Evolutionary conservation across 2,329 filamentous ascomycete genomes (phyloP), one percentile per base, ranked within the genome.

Genomic region (Calonectria pteridis): DNA sequence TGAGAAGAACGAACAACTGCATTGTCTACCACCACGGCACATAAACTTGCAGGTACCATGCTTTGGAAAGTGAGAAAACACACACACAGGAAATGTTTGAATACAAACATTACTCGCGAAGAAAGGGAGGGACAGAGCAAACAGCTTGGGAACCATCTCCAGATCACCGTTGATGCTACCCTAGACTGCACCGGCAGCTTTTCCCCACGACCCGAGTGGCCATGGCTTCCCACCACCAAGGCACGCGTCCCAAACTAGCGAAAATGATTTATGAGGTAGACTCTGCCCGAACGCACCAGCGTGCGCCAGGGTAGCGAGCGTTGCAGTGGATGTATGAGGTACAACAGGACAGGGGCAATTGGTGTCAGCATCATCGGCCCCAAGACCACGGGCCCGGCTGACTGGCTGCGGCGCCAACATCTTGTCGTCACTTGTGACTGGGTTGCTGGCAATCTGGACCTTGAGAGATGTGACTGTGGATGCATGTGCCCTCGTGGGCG

Each of bases 401-500:
- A 71, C 51, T 73, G 67, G 67, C 49, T 10, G 23, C 37, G 33
- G 31, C 35, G 49, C 64, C 67, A 23, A 50, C 37, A 20, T 49
- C 29, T 4, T 58, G 49, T 58, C 49, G 67, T 69, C 43, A 35
- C 53, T 31, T 35, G 67, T 69, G 53, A 69, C 67, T 62, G 43
- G 67, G 67, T 23, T 50, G 31, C 58, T 63, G 67, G 67, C 18
- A 26, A 51, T 50, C 58, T 50, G 68, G 65, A 43, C 63, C 26
- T 43, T 29, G 55, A 40, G 50, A 64, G 50, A 70, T 73, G 71
- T 73, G 71, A 73, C 62, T 28, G 71, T 31, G 18, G 51, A 35
- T 51, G 71, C 72, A 73, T 73, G 72, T 55, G 58, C 40, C 69
- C 69, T 55, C 69, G 43, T 67, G 55, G 63, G 72, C 72, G 72